Evolutionary conservation across 1,284 basidiomycete species (phyloP).

Genomic region (Ganoderma lingzhi): DNA sequence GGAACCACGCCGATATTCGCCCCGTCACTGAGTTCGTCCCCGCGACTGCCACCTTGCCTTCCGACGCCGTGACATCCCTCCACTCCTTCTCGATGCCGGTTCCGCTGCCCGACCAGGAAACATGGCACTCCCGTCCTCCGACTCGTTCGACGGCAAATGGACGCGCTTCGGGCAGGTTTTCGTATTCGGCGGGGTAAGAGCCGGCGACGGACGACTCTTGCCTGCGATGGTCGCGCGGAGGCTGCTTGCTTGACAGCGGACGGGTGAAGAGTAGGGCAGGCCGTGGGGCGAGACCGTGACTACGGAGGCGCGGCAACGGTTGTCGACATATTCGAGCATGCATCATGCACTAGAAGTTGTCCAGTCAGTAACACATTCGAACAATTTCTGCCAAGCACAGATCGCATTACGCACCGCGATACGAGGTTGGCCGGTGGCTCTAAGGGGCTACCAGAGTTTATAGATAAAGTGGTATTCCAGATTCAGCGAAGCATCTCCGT

Average conservation of each 20-base stretch:
- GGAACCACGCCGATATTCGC: conserved; percentile 38
- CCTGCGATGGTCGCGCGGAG: conserved; percentile 7
- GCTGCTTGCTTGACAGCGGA: conserved; percentile 11
- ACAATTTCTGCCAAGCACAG: neutral
- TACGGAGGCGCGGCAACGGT: conserved; percentile 20
- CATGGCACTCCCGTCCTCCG: conserved; percentile 40
- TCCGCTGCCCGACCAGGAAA: conserved; percentile 36
- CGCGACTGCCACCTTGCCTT: conserved; percentile 25
- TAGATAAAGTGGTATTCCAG: neutral
- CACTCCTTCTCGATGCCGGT: conserved; percentile 38
- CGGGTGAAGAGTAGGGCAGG: conserved; percentile 6
- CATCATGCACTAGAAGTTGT: conserved; percentile 4
- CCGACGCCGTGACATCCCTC: conserved; percentile 32
- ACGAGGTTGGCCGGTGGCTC: neutral
- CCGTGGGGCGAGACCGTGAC: conserved; percentile 12
- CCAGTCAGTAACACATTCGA: neutral
- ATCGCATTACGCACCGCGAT: neutral
- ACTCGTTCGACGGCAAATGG: conserved; percentile 42
- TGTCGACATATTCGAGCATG: conserved; percentile 18
- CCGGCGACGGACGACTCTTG: neutral
- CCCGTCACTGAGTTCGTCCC: conserved; percentile 31
- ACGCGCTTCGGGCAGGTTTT: conserved; percentile 15
- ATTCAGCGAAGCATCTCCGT: neutral
- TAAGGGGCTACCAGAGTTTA: neutral
- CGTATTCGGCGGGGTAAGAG: neutral